Base-by-base conservation (phyloP, 441 rosid genomes). In the Metrosideros polymorpha region DNA sequence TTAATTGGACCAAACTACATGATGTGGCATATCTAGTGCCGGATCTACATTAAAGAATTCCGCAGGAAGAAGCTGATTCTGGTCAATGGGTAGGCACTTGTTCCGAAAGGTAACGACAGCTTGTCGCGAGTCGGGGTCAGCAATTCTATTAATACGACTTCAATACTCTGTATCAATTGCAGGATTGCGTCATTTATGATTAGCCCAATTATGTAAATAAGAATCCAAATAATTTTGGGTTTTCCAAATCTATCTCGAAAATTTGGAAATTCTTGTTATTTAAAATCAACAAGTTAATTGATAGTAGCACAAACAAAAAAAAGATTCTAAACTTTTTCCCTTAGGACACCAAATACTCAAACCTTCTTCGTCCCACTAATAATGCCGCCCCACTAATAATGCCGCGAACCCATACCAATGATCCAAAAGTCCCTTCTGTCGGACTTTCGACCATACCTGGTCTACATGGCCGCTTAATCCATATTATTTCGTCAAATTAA, bases 151-250 rank as follows among this genome's bases (percentile, higher is more conserved):
- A 35, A 18, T 35, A 39, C 15, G 47, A 39, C 47, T 35, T 39
- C 6, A 1, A 12, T 39, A 25, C 79, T 12, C 0, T 3, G 4
- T 12, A 1, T 12, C n/a, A 12, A 12, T 71, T 3, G n/a, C 9
- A 6, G 4, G 47, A 22, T 39, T 25, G 27, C 45, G 17, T 39
- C n/a, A 71, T 71, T 18, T 5, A 71, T 39, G 79, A 12, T 5
- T 10, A 19, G 45, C n/a, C 79, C 4, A 10, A 6, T 71, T 71
- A 59, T 59, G 14, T 29, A 14, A 9, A 14, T 13, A 29, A 59
- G 66, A 66, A 66, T 1, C 12, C 6, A 5, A 9, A 66, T 47
- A 66, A 19, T 55, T 13, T 2, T 9, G 79, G n/a, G 47, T 71
- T 71, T 39, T 71, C 47, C 15, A 3, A 66, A 35, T 71, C 79